Base-by-base conservation (phyloP, 495 filamentous ascomycete species). In the Podospora comata region DNA sequence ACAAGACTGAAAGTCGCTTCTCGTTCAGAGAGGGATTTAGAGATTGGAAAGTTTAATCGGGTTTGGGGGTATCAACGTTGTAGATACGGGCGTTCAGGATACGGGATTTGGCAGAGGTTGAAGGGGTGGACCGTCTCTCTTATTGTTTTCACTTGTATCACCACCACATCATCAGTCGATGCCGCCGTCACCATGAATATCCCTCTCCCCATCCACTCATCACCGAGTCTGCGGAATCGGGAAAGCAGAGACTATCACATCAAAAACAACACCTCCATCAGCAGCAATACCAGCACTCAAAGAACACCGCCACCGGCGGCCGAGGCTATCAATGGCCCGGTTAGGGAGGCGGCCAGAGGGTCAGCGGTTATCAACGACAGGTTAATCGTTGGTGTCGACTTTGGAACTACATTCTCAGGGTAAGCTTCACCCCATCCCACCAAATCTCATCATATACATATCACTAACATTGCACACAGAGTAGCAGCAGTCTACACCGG, bases 401-500 rank as follows among this genome's bases (percentile, higher is more conserved):
- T 90, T 76, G 88, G 88, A 7, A 90, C 87, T n/a, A 90, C 88
- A 23, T 90, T 89, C 72, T 89, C 87, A 11, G 87, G 87, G 87
- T 88, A 73, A 81, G 84, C 39, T 62, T 19, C 27, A 32, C 54
- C 60, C 63, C 66, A n/a, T 44, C 18, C 60, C 55, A 16, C 13
- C 48, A 23, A 23, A 23, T 28, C 11, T 7, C 30, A 32, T 5
- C 13, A 27, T 18, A n/a, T 16, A 26, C 23, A 2, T 19, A 53
- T 7, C 6, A 62, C 63, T 68, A 62, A 71, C 54, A 56, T 23
- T 1, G 32, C 39, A 59, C 68, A 18, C 61, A 90, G 89, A 55
- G 90, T 92, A 53, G 90, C 90, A 11, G 85, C 88, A n/a, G 89
- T 89, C 30, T 91, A 92, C 71, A 91, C 88, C 15, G 88, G 86